These are phyloP conservation scores for Yamadazyma scolyti DNA, from an alignment of 805 yeast genomes.

Conservation along the genomic window DNA sequence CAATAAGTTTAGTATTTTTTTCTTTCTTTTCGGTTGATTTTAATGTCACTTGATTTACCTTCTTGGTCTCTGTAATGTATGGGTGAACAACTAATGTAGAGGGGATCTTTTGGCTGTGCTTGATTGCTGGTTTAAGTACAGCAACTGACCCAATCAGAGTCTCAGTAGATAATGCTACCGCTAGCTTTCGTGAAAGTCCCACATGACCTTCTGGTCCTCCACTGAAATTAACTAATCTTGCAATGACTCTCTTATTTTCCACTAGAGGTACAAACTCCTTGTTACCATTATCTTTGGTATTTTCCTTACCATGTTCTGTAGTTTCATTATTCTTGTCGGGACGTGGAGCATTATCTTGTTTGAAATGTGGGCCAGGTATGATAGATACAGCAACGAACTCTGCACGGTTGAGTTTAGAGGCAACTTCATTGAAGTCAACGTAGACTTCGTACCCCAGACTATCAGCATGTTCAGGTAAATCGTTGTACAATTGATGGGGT, in stretches of 20 bases:
- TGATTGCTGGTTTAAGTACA: conserved; percentile 45
- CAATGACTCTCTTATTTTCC: conserved; percentile 46
- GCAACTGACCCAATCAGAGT: conserved; percentile 50
- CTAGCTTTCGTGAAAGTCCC: conserved; percentile 51
- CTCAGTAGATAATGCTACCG: conserved; percentile 54
- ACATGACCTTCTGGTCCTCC: conserved; percentile 32
- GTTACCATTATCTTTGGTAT: conserved; percentile 4
- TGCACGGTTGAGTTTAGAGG: conserved; percentile 27
- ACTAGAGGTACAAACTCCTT: conserved; percentile 12
- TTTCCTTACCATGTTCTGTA: conserved; percentile 5
- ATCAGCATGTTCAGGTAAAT: conserved; percentile 14
- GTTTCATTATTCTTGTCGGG: conserved; percentile 3
- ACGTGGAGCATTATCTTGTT: conserved; percentile 14
- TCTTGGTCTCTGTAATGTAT: conserved; percentile 42
- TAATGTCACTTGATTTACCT: conserved; percentile 23
- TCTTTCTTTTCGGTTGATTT: conserved; percentile 28
- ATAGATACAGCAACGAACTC: conserved; percentile 50
- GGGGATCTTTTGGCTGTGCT: conserved; percentile 33
- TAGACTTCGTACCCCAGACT: conserved; percentile 39
- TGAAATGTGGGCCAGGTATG: conserved; percentile 47
- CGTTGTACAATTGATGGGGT: conserved; percentile 44
- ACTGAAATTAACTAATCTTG: conserved; percentile 43
- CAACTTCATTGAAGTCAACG: conserved; percentile 39
- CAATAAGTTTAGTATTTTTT: conserved; percentile 14
- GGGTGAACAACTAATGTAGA: conserved; percentile 51